Conservation (phyloP, 805 yeast genomes). For the Cyberlindnera japonica region DNA sequence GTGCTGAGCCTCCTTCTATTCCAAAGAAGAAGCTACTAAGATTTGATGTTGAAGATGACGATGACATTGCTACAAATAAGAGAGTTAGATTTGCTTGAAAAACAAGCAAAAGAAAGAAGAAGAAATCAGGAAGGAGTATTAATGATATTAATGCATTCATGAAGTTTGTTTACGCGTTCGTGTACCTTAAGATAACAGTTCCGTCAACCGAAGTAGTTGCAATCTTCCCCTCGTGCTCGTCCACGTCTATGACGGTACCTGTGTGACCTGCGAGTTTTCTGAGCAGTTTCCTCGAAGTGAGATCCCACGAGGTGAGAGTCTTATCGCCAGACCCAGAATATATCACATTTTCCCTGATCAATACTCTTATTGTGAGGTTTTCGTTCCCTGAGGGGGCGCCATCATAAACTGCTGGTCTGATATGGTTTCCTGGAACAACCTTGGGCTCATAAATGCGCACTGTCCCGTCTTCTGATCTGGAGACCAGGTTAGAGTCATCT, state of each 20-base stretch:
- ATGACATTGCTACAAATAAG: not conserved
- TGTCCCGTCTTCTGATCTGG: conserved; percentile 55
- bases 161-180: too few species aligned
- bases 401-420: conserved; percentile 45
- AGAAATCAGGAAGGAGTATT: not conserved
- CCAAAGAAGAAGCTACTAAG: conserved; percentile 3
- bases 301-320: conserved; percentile 58
- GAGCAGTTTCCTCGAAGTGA: conserved; percentile 42
- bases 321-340: conserved; percentile 64
- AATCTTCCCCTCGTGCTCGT: conserved; percentile 41
- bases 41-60: conserved; percentile 6
- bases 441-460: conserved; percentile 54
- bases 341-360: conserved; percentile 38
- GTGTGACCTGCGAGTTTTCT: conserved; percentile 55
- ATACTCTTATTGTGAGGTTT: conserved; percentile 46
- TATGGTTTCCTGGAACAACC: conserved; percentile 33
- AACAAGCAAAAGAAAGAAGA: conserved; percentile 1
- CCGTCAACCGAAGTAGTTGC: conserved; percentile 56
- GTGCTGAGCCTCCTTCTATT: not conserved
- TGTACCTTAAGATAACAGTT: conserved; percentile 43
- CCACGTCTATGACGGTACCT: conserved; percentile 61
- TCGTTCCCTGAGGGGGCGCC: conserved; percentile 58
- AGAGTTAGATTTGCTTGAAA: conserved; percentile 4
- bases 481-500: conserved; percentile 43
- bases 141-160: not conserved